phyloP scores from a whole-genome alignment of 176 grass and related monocot species.

The Cymbopogon citratus region DNA sequence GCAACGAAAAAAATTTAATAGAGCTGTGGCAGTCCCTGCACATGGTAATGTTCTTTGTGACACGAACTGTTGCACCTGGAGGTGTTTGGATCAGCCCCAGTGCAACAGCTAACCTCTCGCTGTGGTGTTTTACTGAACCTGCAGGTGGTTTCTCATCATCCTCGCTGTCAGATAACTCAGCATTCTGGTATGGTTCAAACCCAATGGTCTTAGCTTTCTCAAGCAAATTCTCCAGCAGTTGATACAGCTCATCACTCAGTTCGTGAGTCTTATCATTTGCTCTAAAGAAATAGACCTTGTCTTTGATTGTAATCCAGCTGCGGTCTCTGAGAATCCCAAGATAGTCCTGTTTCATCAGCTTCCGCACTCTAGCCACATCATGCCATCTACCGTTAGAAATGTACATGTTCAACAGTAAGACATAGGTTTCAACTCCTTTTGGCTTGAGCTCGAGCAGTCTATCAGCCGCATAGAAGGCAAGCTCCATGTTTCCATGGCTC shows the following conservation, averaged over 20 bases:
- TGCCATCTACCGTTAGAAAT: slow-evolving; percentile 63
- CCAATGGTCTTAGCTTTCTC: slow-evolving; percentile 56
- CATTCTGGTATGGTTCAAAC: slow-evolving; percentile 69
- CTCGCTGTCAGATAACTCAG: slow-evolving; percentile 45
- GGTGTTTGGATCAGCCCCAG: slow-evolving; percentile 61
- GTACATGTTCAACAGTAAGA: slow-evolving; percentile 84
- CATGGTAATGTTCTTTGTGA: slow-evolving; percentile 85
- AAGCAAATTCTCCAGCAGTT: slow-evolving; percentile 55
- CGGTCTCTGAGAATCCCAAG: slow-evolving; percentile 60
- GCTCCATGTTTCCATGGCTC: slow-evolving; percentile 67
- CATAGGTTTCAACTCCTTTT: slow-evolving; percentile 67
- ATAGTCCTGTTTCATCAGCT: slow-evolving; percentile 68
- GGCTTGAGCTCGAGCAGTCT: slow-evolving; percentile 65
- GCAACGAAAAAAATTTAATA: slow-evolving; percentile 57
- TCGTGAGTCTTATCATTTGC: slow-evolving; percentile 52
- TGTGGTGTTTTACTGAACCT: slow-evolving; percentile 57
- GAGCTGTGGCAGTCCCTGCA: slow-evolving; percentile 84
- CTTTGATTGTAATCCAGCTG: slow-evolving; percentile 85
- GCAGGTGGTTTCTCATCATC: slow-evolving; percentile 36
- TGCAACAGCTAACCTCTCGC: slow-evolving; percentile 74
- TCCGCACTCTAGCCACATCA: slow-evolving; percentile 55
- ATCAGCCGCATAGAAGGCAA: slow-evolving; percentile 75
- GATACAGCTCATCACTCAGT: slow-evolving; percentile 37
- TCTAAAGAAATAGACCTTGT: slow-evolving; percentile 62
- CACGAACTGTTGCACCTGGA: slow-evolving; percentile 37